Percentiles rank a stretch among this genome's conserved stretches.
Conservation (phyloP, 495 filamentous ascomycete species). For the Penicillium dipodomyicola region DNA sequence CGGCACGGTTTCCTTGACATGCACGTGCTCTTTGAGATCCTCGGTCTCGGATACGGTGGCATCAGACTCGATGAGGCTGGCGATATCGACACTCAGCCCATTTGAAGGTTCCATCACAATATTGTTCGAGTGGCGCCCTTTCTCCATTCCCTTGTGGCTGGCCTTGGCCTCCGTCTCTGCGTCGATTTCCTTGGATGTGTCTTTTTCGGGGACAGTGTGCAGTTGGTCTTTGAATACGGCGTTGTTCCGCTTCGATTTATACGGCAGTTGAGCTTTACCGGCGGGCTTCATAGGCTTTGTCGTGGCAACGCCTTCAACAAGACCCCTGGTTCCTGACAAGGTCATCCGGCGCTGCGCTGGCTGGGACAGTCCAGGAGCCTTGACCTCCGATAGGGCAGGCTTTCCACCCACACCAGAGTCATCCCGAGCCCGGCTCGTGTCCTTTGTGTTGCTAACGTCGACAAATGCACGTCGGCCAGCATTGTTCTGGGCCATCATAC, state of each 20-base stretch:
- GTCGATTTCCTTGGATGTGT: conserved; percentile 40
- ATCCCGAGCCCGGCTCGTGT: conserved; percentile 49
- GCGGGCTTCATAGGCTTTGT: conserved; percentile 34
- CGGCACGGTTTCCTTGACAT: not conserved
- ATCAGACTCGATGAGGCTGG: conserved; percentile 10
- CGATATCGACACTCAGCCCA: not conserved
- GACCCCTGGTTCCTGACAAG: conserved; percentile 43
- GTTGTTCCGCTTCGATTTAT: conserved; percentile 58
- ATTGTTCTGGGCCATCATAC: conserved; percentile 52
- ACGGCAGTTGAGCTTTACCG: conserved; percentile 38
- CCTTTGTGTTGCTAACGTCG: conserved; percentile 73
- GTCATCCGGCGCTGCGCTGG: conserved; percentile 66
- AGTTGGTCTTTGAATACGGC: conserved; percentile 62
- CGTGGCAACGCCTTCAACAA: conserved; percentile 43
- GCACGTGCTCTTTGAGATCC: conserved; percentile 15
- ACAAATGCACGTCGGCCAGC: conserved; percentile 73
- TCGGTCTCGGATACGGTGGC: conserved; percentile 17
- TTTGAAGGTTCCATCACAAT: not conserved
- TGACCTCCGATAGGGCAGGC: conserved; percentile 44
- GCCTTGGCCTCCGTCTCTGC: conserved; percentile 16
- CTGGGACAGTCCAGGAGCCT: conserved; percentile 49
- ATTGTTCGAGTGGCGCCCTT: not conserved
- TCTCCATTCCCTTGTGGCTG: conserved; percentile 7
- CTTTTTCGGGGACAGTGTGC: conserved; percentile 34
- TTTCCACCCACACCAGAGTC: conserved; percentile 52